These are phyloP conservation scores for Stagonosporopsis vannaccii DNA, from an alignment of 2,329 filamentous ascomycete species.

Conservation along the genomic window DNA sequence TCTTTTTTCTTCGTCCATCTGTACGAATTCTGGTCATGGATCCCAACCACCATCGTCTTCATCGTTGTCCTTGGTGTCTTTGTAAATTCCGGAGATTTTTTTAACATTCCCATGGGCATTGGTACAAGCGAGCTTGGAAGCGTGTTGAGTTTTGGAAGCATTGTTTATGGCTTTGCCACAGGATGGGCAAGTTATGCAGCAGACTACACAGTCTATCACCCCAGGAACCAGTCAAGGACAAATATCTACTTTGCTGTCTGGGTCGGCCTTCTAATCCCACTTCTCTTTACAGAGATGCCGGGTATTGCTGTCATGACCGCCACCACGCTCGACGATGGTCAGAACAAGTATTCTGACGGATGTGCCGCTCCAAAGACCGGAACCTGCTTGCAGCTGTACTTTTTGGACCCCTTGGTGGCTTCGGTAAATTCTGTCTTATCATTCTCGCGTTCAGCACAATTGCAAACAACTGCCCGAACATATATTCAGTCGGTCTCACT, in stretches of 20 bases:
- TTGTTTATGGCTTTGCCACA: slow-evolving; percentile 73
- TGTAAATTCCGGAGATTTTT: slow-evolving; percentile 70
- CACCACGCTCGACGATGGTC: slow-evolving; percentile 60
- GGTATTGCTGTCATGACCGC: slow-evolving; percentile 75
- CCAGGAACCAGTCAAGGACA: slow-evolving; percentile 63
- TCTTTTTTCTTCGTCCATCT: slow-evolving; percentile 78
- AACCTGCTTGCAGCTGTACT: slow-evolving; percentile 72
- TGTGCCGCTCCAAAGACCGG: slow-evolving; percentile 67
- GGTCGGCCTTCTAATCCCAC: slow-evolving; percentile 71
- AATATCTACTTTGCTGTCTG: slow-evolving; percentile 76
- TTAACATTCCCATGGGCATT: slow-evolving; percentile 65
- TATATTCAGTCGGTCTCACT: slow-evolving; percentile 70
- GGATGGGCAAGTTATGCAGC: slow-evolving; percentile 79
- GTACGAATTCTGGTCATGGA: slow-evolving; percentile 80
- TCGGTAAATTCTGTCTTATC: slow-evolving; percentile 76
- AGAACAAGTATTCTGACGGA: slow-evolving; percentile 63
- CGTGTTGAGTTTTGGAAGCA: slow-evolving; percentile 70
- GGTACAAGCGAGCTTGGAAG: slow-evolving; percentile 67
- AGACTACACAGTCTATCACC: slow-evolving; percentile 84
- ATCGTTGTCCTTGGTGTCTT: slow-evolving; percentile 74
- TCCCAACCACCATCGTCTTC: slow-evolving; percentile 76
- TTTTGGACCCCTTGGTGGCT: slow-evolving; percentile 67
- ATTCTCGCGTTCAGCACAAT: slow-evolving; percentile 72
- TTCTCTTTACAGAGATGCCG: slow-evolving; percentile 77
- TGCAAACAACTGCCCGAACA: slow-evolving; percentile 75